These are phyloP conservation scores for Panus rudis DNA, from an alignment of 768 basidiomycete species.

Conservation along the genomic window DNA sequence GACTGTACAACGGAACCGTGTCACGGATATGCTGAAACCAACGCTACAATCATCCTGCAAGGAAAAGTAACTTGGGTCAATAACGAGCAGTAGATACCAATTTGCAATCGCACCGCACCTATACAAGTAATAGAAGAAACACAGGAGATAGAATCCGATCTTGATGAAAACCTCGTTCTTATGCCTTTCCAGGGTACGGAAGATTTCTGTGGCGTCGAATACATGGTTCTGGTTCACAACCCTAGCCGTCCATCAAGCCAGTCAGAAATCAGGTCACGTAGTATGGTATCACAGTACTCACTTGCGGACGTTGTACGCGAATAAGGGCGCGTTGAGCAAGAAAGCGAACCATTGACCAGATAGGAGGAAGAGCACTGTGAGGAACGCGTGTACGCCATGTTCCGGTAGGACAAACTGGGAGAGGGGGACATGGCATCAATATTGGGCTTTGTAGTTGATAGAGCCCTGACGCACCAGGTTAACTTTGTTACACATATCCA, in stretches of 20 bases:
- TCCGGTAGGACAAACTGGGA: constrained; percentile 92
- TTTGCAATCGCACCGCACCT: constrained; percentile 42
- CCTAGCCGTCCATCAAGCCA: constrained; percentile 32
- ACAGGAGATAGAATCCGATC: constrained; percentile 87
- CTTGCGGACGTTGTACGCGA: constrained; percentile 94
- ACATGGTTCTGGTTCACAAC: constrained; percentile 91
- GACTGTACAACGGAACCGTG: too few relatives aligned
- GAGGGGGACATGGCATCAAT: neutral
- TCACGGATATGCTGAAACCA: constrained; percentile 32
- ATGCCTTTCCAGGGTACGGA: constrained; percentile 86
- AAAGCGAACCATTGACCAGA: constrained; percentile 95
- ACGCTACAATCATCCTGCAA: constrained; percentile 44
- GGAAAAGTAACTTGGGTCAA: neutral
- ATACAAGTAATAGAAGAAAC: constrained; percentile 90
- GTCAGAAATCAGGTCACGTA: constrained; percentile 1
- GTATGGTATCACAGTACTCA: constrained; percentile 31
- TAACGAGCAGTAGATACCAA: neutral
- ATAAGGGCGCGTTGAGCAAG: constrained; percentile 80
- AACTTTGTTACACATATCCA: constrained; percentile 99
- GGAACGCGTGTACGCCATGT: constrained; percentile 88
- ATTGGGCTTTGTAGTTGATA: neutral
- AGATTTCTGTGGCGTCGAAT: constrained; percentile 99
- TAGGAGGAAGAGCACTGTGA: constrained; percentile 83
- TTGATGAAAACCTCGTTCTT: constrained; percentile 97
- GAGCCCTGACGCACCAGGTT: constrained; percentile 68